These are phyloP conservation scores for Polytolypa hystricis DNA, from an alignment of 2,329 filamentous ascomycete species.

Conservation along the genomic window DNA sequence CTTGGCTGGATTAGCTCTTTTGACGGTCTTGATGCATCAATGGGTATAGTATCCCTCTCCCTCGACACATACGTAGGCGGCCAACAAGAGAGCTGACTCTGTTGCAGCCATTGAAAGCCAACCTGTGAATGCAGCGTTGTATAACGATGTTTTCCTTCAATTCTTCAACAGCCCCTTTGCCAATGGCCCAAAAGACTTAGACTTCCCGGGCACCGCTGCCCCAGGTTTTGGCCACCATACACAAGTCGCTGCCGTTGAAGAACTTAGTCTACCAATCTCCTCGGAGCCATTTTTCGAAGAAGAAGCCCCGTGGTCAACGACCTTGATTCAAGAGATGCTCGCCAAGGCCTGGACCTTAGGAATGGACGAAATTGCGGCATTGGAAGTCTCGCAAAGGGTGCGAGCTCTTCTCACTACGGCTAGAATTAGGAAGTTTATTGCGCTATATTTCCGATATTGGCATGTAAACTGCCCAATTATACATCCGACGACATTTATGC, in stretches of 20 bases:
- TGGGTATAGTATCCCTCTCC: constrained; percentile 13
- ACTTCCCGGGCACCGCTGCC: constrained; percentile 14
- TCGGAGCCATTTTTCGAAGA: constrained; percentile 20
- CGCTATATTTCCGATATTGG: constrained; percentile 36
- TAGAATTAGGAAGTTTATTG: constrained; percentile 31
- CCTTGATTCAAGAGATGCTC: constrained; percentile 30
- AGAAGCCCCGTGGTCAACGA: constrained; percentile 27
- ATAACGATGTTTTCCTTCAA: constrained; percentile 26
- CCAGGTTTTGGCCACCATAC: constrained; percentile 13
- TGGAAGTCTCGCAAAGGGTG: constrained; percentile 29
- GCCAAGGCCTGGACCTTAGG: constrained; percentile 29
- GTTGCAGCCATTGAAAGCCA: constrained; percentile 14
- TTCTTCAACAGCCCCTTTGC: constrained; percentile 29
- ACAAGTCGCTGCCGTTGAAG: constrained; percentile 12
- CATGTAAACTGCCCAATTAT: constrained; percentile 35
- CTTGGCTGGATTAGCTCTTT: constrained; percentile 27
- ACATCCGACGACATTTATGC: constrained; percentile 32
- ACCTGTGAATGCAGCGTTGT: constrained; percentile 19
- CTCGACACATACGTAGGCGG: constrained; percentile 12
- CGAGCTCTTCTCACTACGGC: constrained; percentile 31
- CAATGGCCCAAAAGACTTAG: constrained; percentile 16
- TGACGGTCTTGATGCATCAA: constrained; percentile 1
- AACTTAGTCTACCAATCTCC: constrained; percentile 13
- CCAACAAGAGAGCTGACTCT: not conserved
- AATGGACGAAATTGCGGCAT: constrained; percentile 27